Evolutionary conservation across 2,329 filamentous ascomycete species (phyloP).

Genomic region (Lecanoromycetidae sp.): DNA sequence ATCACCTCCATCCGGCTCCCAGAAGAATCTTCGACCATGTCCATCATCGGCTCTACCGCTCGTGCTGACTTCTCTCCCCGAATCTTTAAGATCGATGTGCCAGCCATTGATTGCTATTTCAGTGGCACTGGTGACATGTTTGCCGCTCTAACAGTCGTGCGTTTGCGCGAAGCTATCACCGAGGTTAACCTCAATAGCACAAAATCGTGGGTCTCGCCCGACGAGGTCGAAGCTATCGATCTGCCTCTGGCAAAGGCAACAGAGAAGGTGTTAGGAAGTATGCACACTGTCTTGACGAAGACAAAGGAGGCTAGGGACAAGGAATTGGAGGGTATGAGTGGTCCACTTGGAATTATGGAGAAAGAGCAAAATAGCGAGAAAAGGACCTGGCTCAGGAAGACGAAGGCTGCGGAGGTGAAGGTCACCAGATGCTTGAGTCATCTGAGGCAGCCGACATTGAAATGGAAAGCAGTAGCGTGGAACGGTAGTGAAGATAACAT

Average conservation of each 20-base stretch:
- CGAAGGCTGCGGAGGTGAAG: constrained; percentile 78
- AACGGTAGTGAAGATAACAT: neutral
- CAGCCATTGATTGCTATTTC: constrained; percentile 84
- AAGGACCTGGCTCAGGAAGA: constrained; percentile 54
- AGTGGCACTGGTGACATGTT: constrained; percentile 98
- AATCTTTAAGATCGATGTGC: constrained; percentile 80
- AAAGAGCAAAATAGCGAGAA: constrained; percentile 38
- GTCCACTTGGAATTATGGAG: constrained; percentile 35
- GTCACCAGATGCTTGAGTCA: constrained; percentile 63
- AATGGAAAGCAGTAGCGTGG: constrained; percentile 45
- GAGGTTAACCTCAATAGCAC: constrained; percentile 38
- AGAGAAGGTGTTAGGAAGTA: constrained; percentile 79
- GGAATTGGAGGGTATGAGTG: constrained; percentile 42
- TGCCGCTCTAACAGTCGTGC: constrained; percentile 74
- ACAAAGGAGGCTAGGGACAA: constrained; percentile 55
- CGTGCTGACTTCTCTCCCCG: constrained; percentile 52
- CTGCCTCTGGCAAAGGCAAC: constrained; percentile 73
- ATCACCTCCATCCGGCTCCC: constrained; percentile 65
- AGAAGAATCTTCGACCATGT: constrained; percentile 39
- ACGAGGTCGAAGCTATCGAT: constrained; percentile 55
- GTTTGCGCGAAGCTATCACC: constrained; percentile 64
- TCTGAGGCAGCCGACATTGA: constrained; percentile 52
- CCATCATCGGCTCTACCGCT: constrained; percentile 66
- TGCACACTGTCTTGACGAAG: constrained; percentile 70
- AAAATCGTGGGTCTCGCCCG: constrained; percentile 63